A percentile compares a stretch with the other conserved stretches of the same genome.
Conservation (phyloP, 352 stramenopile species). For the Globisporangium iwayamae region DNA sequence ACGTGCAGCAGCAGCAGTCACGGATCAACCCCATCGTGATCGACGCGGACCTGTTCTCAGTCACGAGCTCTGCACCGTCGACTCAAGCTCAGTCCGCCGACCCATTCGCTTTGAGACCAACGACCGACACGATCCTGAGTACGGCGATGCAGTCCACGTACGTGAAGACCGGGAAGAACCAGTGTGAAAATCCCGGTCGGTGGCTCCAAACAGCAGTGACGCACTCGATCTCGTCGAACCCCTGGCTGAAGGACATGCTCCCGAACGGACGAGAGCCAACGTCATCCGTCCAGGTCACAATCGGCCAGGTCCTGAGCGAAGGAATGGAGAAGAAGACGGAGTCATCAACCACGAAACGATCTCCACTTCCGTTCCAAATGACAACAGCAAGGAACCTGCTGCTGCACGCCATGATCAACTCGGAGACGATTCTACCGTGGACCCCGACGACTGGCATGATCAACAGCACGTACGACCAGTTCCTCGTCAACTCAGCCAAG, state of each 20-base stretch:
- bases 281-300: conserved; percentile 14
- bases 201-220: conserved; percentile 29
- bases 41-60: conserved; percentile 26
- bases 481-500: background rate
- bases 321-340: background rate
- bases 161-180: conserved; percentile 18
- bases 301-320: conserved; percentile 9
- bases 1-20: conserved; percentile 32
- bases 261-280: conserved; percentile 17
- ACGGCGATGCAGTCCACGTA: conserved; percentile 27
- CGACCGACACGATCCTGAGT: conserved; percentile 31
- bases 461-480: conserved; percentile 19
- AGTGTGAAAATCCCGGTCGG: conserved; percentile 24
- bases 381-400: conserved; percentile 28
- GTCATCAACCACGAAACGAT: background rate
- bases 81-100: background rate
- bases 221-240: conserved; percentile 29
- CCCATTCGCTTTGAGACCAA: conserved; percentile 19
- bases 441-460: background rate
- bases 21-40: conserved; percentile 25
- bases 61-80: background rate
- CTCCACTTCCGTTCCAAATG: conserved; percentile 16
- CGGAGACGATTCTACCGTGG: conserved; percentile 19
- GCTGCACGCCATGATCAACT: conserved; percentile 27
- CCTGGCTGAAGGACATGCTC: conserved; percentile 35